Evolutionary conservation across 2,329 filamentous ascomycete species (phyloP), one percentile per base, ranked within the genome.

Genomic region (Dactylellina sp.): DNA sequence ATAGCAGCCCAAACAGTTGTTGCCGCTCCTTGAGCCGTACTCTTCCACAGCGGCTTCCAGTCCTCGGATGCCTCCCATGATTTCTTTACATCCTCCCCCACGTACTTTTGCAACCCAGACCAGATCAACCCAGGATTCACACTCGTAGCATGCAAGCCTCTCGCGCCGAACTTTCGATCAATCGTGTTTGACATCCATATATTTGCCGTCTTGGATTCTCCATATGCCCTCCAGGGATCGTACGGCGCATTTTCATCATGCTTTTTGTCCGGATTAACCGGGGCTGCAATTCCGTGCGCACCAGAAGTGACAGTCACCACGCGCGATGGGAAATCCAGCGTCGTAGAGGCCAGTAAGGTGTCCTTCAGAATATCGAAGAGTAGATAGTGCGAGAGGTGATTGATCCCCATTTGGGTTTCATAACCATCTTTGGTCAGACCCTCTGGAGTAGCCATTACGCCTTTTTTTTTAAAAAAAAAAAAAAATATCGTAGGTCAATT

Each of bases 311-410:
- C 77, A 0, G 80, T 78, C 49, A 88, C 80, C 1, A 87, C 83
- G 1, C 86, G 82, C 0, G 83, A 85, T 3, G 81, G 77, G 63
- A 83, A 84, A 0, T 77, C 74, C 0, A 82, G 78, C 0, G 81
- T 82, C 0, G 81, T 76, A 2, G 81, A 80, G 0, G 80, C 75
- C 0, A 86, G 78, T 5, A 87, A 77, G 0, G 81, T 77, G 0
- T 81, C 78, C 24, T 83, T 83, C 25, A 88, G 80, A 0, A 86
- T 81, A 24, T 85, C 80, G 71, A 85, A 84, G 12, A 87, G 81
- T 0, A 87, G 81, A 79, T 87, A 87, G 75, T 86, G 84, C 7
- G 80, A 82, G 1, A 88, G 79, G 76, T 87, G 83, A 77, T 87
- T 87, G 5, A 82, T 83, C 35, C 82, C 85, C 70, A 87, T 84